Evolutionary conservation across 2,329 filamentous ascomycete genomes (phyloP), one percentile per base, ranked within the genome.

Genomic region (Beauveria sp.): DNA sequence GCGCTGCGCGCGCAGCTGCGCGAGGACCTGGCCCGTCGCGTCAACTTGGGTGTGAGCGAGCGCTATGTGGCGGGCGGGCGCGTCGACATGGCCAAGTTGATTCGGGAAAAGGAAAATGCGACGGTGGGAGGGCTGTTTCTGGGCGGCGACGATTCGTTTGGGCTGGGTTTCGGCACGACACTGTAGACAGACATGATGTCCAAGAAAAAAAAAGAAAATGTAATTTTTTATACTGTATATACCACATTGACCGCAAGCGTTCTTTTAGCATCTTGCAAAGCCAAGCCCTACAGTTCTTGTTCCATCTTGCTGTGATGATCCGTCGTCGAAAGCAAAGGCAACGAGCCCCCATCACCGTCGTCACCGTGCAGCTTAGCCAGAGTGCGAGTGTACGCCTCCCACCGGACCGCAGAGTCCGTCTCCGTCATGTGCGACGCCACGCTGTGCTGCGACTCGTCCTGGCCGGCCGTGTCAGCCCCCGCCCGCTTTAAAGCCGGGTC

Each of bases 11-110:
- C 86, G 0, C 87, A 96, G 75, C 74, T 98, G 68, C 88, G 84
- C 68, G 81, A 83, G 49, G 73, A 96, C 67, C 74, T 98, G 69
- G 79, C 79, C 3, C 83, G 88, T 73, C 83, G 90, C 63, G 84
- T 97, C 61, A 97, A 97, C 70, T 81, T 91, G 18, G 93, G 93
- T 7, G 90, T 96, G 28, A 96, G 90, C 70, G 91, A 93, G 76
- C 84, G 82, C 69, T 98, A 97, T 74, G 79, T 97, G 64, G 90
- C 91, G 0, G 84, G 85, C n/a, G 90, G 91, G 0, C 79, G 84
- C n/a, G 84, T 96, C n/a, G 89, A 97, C 76, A 80, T 96, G 6
- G 88, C 88, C 57, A 81, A 91, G 67, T 73, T 96, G 69, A 68
- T 88, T 61, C 80, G 77, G 61, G 85, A 84, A n/a, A 82, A 80